phyloP scores from a whole-genome alignment of 495 filamentous ascomycete genomes.

The Mycothermus thermophilus region DNA sequence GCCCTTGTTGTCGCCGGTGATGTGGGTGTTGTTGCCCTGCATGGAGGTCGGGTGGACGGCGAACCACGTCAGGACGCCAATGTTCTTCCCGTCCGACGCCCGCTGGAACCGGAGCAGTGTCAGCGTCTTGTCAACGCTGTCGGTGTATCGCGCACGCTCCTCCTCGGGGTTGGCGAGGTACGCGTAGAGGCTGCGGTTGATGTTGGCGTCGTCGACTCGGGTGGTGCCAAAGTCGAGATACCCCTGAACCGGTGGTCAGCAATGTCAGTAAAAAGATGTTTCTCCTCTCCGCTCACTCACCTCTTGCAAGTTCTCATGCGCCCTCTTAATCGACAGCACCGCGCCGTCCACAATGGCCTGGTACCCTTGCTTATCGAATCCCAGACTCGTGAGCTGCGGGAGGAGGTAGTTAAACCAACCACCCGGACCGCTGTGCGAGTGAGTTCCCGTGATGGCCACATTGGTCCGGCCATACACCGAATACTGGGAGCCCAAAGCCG shows the following conservation, averaged over 20 bases:
- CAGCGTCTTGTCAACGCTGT: conserved; percentile 70
- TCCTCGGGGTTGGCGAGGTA: conserved; percentile 78
- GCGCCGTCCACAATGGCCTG: conserved; percentile 82
- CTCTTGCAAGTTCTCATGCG: conserved; percentile 59
- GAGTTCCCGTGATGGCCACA: conserved; percentile 80
- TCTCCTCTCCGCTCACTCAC: conserved; percentile 37
- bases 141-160: conserved; percentile 59
- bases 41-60: conserved; percentile 87
- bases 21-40: conserved; percentile 82
- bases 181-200: conserved; percentile 75
- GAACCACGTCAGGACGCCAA: conserved; percentile 79
- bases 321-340: conserved; percentile 66
- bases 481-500: conserved; percentile 38
- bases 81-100: conserved; percentile 45
- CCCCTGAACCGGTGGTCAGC: conserved; percentile 19
- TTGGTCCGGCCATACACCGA: conserved; percentile 59
- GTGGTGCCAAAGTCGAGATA: conserved; percentile 35
- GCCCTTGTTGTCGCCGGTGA: conserved; percentile 94
- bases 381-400: conserved; percentile 78
- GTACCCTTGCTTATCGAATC: conserved; percentile 78
- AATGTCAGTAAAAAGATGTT: too few species aligned
- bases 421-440: conserved; percentile 83
- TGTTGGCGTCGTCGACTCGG: conserved; percentile 52
- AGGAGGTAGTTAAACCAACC: conserved; percentile 95
- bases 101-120: conserved; percentile 68